Conservation (phyloP, 2,329 filamentous ascomycete species). For the Sporothrix schenckii region DNA sequence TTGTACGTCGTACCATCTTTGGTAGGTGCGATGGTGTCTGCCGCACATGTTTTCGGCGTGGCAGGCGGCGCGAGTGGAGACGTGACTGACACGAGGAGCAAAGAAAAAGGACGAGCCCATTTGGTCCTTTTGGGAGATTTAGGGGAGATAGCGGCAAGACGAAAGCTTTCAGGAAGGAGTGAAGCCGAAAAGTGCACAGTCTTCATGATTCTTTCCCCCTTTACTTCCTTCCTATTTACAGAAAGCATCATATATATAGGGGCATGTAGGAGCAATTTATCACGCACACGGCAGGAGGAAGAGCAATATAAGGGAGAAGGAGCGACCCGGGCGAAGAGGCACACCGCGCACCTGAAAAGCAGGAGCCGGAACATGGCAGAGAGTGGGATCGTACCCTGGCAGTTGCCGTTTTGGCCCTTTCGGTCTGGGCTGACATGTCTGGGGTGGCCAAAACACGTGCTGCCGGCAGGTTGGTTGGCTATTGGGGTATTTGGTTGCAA, state of each 20-base stretch:
- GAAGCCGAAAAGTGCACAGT: background rate
- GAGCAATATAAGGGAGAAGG: background rate
- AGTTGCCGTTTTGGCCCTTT: background rate
- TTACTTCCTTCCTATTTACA: background rate
- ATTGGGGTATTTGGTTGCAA: background rate
- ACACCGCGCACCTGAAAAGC: background rate
- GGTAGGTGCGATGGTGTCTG: too few relatives aligned
- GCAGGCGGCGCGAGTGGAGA: background rate
- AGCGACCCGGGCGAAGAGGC: constrained; percentile 4
- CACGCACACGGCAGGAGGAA: constrained; percentile 5
- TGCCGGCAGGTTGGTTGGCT: background rate
- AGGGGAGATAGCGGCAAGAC: background rate
- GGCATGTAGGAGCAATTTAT: constrained; percentile 17
- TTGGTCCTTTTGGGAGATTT: background rate
- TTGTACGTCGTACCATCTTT: too few relatives aligned
- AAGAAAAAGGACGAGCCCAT: background rate
- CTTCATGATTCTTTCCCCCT: constrained; percentile 3
- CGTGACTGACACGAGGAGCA: background rate
- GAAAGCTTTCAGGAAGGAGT: background rate
- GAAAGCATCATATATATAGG: background rate
- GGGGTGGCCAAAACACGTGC: constrained; percentile 3
- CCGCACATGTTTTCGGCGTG: background rate
- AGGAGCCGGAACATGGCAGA: constrained; percentile 10
- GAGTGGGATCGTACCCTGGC: background rate
- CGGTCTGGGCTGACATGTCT: background rate